A percentile compares a stretch with the other conserved stretches of the same genome.
phyloP scores from a whole-genome alignment of 2,329 filamentous ascomycete species.

The Alternaria triticina region DNA sequence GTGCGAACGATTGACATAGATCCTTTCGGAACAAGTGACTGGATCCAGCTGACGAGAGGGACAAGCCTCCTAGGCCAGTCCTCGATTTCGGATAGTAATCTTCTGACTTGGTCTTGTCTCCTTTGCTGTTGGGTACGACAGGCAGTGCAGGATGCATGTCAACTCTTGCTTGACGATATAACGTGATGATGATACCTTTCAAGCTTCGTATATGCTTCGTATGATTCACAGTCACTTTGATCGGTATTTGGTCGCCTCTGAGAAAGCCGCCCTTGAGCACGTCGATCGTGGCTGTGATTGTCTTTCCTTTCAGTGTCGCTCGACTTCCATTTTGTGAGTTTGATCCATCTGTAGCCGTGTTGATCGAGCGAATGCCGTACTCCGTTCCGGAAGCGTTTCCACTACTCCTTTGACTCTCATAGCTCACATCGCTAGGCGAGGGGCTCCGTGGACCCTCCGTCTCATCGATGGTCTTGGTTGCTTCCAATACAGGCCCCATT shows the following conservation, averaged over 20 bases:
- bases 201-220: conserved; percentile 89
- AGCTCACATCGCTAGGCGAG: conserved; percentile 56
- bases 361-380: conserved; percentile 49
- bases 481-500: conserved; percentile 26
- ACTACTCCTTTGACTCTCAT: conserved; percentile 64
- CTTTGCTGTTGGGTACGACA: conserved; percentile 66
- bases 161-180: conserved; percentile 89
- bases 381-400: conserved; percentile 54
- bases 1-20: conserved; percentile 84
- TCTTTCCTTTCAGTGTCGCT: conserved; percentile 67
- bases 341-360: conserved; percentile 54
- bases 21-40: conserved; percentile 97
- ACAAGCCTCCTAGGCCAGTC: conserved; percentile 84
- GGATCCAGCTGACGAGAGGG: conserved; percentile 82
- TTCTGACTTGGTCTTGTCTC: conserved; percentile 74
- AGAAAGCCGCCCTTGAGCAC: conserved; percentile 82
- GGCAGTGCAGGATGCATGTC: conserved; percentile 75
- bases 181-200: conserved; percentile 88
- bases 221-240: conserved; percentile 84
- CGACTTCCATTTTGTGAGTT: conserved; percentile 54
- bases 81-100: conserved; percentile 87
- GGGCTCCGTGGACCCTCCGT: conserved; percentile 49
- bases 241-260: conserved; percentile 80
- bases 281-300: conserved; percentile 86
- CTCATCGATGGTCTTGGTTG: conserved; percentile 36